These are phyloP conservation scores for Cordyceps tenuipes DNA, from an alignment of 2,329 filamentous ascomycete species.

Conservation along the genomic window DNA sequence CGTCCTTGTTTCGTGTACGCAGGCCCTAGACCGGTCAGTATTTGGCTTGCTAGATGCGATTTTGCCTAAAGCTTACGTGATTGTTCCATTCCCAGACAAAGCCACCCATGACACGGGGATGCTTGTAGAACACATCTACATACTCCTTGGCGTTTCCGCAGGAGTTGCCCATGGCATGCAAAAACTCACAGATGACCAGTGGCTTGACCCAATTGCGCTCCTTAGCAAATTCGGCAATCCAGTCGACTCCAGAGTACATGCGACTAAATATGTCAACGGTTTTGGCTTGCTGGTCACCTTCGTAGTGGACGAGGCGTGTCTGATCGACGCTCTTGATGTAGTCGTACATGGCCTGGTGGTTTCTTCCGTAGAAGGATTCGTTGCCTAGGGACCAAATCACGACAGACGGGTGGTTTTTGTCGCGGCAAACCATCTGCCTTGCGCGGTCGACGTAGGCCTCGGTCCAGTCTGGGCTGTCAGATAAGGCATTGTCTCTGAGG, in stretches of 20 bases:
- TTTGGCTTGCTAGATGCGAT: no score
- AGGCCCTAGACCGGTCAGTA: constrained; percentile 26
- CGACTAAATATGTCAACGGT: constrained; percentile 55
- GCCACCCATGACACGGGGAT: constrained; percentile 46
- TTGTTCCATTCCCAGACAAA: constrained; percentile 60
- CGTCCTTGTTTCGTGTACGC: constrained; percentile 33
- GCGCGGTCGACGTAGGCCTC: constrained; percentile 61
- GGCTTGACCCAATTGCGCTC: constrained; percentile 43
- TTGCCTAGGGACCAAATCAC: constrained; percentile 68
- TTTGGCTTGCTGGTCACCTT: constrained; percentile 49
- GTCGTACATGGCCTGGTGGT: constrained; percentile 60
- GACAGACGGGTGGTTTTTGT: constrained; percentile 53
- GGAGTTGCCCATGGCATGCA: constrained; percentile 64
- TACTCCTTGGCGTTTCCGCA: constrained; percentile 62
- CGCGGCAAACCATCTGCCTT: constrained; percentile 52
- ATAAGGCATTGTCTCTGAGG: constrained; percentile 35
- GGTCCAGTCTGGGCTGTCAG: constrained; percentile 52
- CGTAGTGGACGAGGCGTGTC: constrained; percentile 56
- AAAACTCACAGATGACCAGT: constrained; percentile 47
- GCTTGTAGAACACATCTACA: constrained; percentile 53
- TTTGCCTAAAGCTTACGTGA: constrained; percentile 30
- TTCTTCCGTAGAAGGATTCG: constrained; percentile 61
- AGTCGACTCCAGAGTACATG: constrained; percentile 53
- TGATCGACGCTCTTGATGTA: constrained; percentile 49
- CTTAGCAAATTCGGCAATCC: constrained; percentile 31